Evolutionary conservation across 495 filamentous ascomycete genomes (phyloP), one percentile per base, ranked within the genome.

Genomic region (Evernia prunastri): DNA sequence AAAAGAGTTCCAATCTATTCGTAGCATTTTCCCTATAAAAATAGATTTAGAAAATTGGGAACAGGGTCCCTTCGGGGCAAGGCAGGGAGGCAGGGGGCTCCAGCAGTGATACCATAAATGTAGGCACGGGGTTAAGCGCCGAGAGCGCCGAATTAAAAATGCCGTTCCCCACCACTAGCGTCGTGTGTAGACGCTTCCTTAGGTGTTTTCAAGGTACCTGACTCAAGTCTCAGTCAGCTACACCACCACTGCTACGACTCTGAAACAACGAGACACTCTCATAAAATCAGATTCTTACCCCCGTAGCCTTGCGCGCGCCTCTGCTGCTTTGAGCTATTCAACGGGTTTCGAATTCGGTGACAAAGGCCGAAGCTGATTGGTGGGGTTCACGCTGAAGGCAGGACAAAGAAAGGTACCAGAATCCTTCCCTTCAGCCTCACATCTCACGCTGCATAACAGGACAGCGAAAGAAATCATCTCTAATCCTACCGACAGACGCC

Each of bases 161-260:
- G n/a, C n/a, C n/a, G n/a, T 66, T 66, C 64, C 64, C 64, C 64
- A 61, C 64, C 27, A 58, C 43, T 66, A 66, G 64, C 59, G 58
- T 51, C 31, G 47, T 58, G 64, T 59, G 58, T 59, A 37, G 45
- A 59, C 42, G 62, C 62, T 53, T 31, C 33, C 45, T 53, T 33
- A 12, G 36, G 36, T 37, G 36, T 18, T 29, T 33, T 25, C 12
- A 37, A 37, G 18, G 62, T 64, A 64, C 61, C 61, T 63, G 61
- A 63, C 61, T 15, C 29, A 25, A 37, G n/a, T n/a, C 39, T 39
- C 49, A 47, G 39, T 63, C 61, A 58, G 33, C 56, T 39, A 5
- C 62, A 59, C 35, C 35, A 53, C 43, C 10, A 23, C n/a, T 45
- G 61, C 45, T 59, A 58, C 62, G 17, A 35, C 42, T 43, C 56